These are phyloP conservation scores for Sporothrix globosa DNA, from an alignment of 2,329 filamentous ascomycete genomes.

Conservation along the genomic window DNA sequence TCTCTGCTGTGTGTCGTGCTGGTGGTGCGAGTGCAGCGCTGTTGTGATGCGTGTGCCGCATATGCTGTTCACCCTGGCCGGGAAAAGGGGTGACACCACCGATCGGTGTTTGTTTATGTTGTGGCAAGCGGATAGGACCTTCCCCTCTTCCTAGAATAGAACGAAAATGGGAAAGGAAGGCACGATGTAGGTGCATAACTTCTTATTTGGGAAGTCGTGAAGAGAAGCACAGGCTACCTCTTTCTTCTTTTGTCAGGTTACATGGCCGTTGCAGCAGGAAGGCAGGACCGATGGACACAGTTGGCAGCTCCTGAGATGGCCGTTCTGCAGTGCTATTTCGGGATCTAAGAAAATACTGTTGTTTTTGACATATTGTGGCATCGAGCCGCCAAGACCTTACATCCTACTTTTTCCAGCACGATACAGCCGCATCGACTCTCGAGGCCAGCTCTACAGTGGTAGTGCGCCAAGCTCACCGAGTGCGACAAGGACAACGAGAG, in stretches of 20 bases:
- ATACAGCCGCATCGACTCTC: not conserved
- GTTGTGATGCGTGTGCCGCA: conserved; percentile 8
- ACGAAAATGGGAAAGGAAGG: not conserved
- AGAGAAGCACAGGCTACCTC: not conserved
- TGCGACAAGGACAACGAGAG: not conserved
- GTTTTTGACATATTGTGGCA: not conserved
- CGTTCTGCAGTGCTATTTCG: not conserved
- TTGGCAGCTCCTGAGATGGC: not conserved
- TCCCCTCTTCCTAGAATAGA: not conserved
- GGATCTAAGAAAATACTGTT: not conserved
- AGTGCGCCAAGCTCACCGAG: not conserved
- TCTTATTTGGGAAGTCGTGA: conserved; percentile 6
- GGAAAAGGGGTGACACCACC: not conserved
- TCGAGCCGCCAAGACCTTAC: not conserved
- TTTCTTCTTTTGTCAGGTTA: conserved; percentile 10
- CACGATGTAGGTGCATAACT: not conserved
- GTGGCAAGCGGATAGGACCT: not conserved
- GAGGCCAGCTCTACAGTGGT: not conserved
- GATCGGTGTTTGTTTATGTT: not conserved
- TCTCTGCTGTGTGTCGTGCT: not conserved
- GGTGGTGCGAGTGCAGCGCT: not conserved
- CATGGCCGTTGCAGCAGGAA: not conserved
- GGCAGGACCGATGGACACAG: not conserved
- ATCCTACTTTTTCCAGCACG: not conserved
- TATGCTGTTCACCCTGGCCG: not conserved